Evolutionary conservation across 352 stramenopile genomes (phyloP).

Genomic region (Pythium insidiosum): DNA sequence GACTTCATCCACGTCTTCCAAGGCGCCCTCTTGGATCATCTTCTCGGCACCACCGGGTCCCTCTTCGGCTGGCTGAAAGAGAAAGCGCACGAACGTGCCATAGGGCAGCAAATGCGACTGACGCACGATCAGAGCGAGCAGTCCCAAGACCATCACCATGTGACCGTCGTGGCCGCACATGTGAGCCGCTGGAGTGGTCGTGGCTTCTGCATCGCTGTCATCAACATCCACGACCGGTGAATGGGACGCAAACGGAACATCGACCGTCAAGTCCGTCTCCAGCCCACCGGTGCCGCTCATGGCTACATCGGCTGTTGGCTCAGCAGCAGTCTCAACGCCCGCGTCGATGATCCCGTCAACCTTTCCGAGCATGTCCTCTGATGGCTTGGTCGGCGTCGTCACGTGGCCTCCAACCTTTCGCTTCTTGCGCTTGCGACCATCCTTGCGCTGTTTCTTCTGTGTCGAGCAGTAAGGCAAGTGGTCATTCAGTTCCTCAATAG

Average conservation of each 20-base stretch:
- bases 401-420: conserved; percentile 20
- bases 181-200: conserved; percentile 53
- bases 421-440: conserved; percentile 58
- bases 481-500: conserved; percentile 84
- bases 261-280: conserved; percentile 9
- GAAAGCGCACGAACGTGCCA: conserved; percentile 82
- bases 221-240: conserved; percentile 31
- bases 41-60: conserved; percentile 84
- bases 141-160: conserved; percentile 91
- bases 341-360: not conserved
- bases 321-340: not conserved
- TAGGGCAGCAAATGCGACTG: conserved; percentile 62
- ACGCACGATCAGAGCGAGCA: conserved; percentile 68
- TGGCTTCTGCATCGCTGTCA: conserved; percentile 18
- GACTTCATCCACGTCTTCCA: conserved; percentile 82
- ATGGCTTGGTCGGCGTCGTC: not conserved
- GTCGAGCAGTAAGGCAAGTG: conserved; percentile 75
- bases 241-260: conserved; percentile 16
- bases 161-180: conserved; percentile 96
- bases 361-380: not conserved
- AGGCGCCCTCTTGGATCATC: conserved; percentile 92
- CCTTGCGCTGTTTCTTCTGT: conserved; percentile 45
- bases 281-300: not conserved
- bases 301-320: not conserved
- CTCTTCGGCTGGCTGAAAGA: conserved; percentile 96